Percentiles rank a stretch among this genome's conserved stretches.
Evolutionary conservation across 129 eudicot species (phyloP).

Genomic region (Oenanthe sinensis): DNA sequence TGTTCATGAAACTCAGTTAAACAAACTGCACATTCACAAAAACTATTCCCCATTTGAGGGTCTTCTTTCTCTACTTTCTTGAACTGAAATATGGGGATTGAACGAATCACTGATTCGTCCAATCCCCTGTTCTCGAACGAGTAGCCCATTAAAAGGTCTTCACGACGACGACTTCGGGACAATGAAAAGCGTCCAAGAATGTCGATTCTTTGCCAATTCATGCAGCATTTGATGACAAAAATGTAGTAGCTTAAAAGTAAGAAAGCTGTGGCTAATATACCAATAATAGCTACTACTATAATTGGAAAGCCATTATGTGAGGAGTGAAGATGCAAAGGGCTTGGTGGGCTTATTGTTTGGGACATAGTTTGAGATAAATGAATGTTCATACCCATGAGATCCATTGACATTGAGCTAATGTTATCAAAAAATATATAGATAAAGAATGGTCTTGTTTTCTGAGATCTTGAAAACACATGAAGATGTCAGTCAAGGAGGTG

Average conservation of each 20-base stretch:
- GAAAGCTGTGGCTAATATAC: slow-evolving; percentile 72
- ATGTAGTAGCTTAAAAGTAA: slow-evolving; percentile 72
- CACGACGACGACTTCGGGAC: slow-evolving; percentile 31
- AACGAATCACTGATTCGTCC: slow-evolving; percentile 63
- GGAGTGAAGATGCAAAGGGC: slow-evolving; percentile 20
- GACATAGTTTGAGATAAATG: slow-evolving; percentile 15
- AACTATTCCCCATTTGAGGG: background rate
- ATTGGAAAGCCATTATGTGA: slow-evolving; percentile 57
- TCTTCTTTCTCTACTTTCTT: slow-evolving; percentile 22
- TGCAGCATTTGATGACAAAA: slow-evolving; percentile 87
- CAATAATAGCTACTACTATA: slow-evolving; percentile 65
- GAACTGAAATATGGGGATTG: slow-evolving; percentile 59
- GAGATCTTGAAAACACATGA: slow-evolving; percentile 36
- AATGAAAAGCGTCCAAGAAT: slow-evolving; percentile 52
- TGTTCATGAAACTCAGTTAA: slow-evolving; percentile 58
- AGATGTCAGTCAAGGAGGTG: slow-evolving; percentile 20
- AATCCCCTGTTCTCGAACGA: slow-evolving; percentile 47
- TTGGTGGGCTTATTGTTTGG: slow-evolving; percentile 27
- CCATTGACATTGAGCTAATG: slow-evolving; percentile 17
- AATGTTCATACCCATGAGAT: slow-evolving; percentile 8
- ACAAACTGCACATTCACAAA: slow-evolving; percentile 69
- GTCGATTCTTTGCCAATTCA: slow-evolving; percentile 70
- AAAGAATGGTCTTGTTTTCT: slow-evolving; percentile 18
- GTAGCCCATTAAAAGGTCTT: slow-evolving; percentile 19
- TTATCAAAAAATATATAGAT: slow-evolving; percentile 10